Evolutionary conservation across 2,329 filamentous ascomycete genomes (phyloP), one percentile per base, ranked within the genome.

Genomic region (Scolecobasidium constrictum): DNA sequence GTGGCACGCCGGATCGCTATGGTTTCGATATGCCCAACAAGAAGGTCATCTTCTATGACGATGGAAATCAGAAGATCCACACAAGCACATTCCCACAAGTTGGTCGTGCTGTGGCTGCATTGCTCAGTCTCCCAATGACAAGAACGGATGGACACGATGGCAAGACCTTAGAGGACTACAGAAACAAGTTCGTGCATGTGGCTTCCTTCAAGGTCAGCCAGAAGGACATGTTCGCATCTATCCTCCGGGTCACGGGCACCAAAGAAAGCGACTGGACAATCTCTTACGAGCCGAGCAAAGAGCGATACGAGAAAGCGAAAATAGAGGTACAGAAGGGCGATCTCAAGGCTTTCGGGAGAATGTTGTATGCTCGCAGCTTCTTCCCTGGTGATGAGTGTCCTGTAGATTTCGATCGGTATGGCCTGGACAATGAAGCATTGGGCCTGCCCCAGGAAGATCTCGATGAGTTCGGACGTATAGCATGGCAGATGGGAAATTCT

Each of bases 71-170:
- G 2, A 67, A 59, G 42, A 72, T 81, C 51, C 75, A 71, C 47
- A 71, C 64, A 0, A 74, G 71, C 11, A 83, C 81, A 0, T 77
- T 73, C 67, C 50, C 61, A 4, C 78, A 82, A 58, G 61, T 69
- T 50, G 68, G 68, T 48, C 53, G 65, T 49, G 75, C 73, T 0
- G 63, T 78, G 11, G 74, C 74, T 2, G 58, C 51, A 15, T 43
- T 66, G 6, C 42, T 66, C 21, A 53, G 53, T 9, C 47, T 65
- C 19, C 51, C 52, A 0, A n/a, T 31, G n/a, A n/a, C 26, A 31
- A 7, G 9, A 31, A 31, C 26, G n/a, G 26, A 31, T n/a, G 9
- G 9, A n/a, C 9, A 31, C 9, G 50, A 55, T 35, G 43, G 48
- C 17, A 19, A 35, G 22, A n/a, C 35, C 15, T 18, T 45, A 6